phyloP scores from a whole-genome alignment of 768 basidiomycete species.

The Xerocomellus chrysenteron region DNA sequence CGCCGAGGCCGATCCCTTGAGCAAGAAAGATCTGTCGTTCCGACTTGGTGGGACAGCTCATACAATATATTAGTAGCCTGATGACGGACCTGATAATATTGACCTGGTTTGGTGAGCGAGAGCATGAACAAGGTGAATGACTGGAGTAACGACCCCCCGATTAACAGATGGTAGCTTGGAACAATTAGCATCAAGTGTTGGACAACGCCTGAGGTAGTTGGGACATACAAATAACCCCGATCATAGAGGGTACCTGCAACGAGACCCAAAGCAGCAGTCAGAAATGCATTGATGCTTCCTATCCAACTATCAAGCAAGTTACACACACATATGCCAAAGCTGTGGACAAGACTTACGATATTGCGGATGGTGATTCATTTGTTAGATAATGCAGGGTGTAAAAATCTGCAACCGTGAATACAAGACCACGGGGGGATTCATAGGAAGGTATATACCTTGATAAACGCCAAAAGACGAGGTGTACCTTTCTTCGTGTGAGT shows the following conservation, averaged over 20 bases:
- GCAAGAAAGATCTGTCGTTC: constrained; percentile 43
- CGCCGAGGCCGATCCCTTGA: constrained; percentile 48
- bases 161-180: constrained; percentile 43
- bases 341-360: constrained; percentile 31
- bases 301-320: constrained; percentile 36
- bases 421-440: neutral
- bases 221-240: constrained; percentile 46
- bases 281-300: constrained; percentile 46
- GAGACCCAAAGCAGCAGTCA: constrained; percentile 38
- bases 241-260: constrained; percentile 49
- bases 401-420: constrained; percentile 30
- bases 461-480: constrained; percentile 40
- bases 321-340: neutral
- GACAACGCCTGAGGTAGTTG: neutral
- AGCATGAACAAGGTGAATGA: constrained; percentile 44
- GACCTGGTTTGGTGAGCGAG: constrained; percentile 40
- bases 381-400: constrained; percentile 39
- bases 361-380: constrained; percentile 33
- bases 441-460: constrained; percentile 28
- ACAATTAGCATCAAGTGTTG: neutral
- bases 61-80: neutral
- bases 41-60: neutral
- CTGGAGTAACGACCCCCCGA: constrained; percentile 45
- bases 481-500: constrained; percentile 25
- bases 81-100: constrained; percentile 42